These are phyloP conservation scores for Bipolaris bicolor DNA, from an alignment of 2,329 filamentous ascomycete genomes.

Conservation along the genomic window DNA sequence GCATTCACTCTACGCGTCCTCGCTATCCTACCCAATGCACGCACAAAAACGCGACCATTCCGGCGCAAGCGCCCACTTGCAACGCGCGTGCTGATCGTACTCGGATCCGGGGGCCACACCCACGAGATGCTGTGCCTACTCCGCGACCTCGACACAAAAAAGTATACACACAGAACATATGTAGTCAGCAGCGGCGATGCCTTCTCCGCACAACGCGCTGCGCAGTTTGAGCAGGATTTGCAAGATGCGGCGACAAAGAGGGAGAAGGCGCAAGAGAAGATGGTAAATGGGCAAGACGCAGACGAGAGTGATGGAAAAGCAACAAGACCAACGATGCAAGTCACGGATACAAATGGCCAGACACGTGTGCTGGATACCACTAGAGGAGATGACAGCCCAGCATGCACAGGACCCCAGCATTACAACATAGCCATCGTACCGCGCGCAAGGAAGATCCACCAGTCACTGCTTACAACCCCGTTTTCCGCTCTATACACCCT, in stretches of 20 bases:
- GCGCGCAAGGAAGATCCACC: conserved; percentile 81
- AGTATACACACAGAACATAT: conserved; percentile 74
- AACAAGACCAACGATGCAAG: conserved; percentile 1
- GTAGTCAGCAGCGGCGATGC: conserved; percentile 77
- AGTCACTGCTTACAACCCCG: conserved; percentile 75
- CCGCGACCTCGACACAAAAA: conserved; percentile 56
- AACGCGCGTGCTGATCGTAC: conserved; percentile 75
- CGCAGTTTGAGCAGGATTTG: conserved; percentile 64
- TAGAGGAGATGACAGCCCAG: conserved; percentile 1
- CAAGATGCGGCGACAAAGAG: conserved; percentile 26
- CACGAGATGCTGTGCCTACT: conserved; percentile 93
- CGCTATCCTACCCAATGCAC: conserved; percentile 46
- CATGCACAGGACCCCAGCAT: conserved; percentile 43
- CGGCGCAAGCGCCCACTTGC: conserved; percentile 41
- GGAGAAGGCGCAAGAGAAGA: conserved; percentile 2
- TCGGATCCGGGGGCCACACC: conserved; percentile 93
- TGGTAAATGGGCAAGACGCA: not conserved
- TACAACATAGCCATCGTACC: conserved; percentile 73
- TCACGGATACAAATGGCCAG: conserved; percentile 9
- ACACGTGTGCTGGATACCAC: not conserved
- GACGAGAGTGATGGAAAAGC: not conserved
- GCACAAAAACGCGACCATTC: conserved; percentile 30
- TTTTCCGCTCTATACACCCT: conserved; percentile 71
- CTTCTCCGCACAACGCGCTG: conserved; percentile 69
- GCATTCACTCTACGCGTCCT: conserved; percentile 48